phyloP scores from a whole-genome alignment of 192 early-diverging fungal species.

The Coemansia sp. region DNA sequence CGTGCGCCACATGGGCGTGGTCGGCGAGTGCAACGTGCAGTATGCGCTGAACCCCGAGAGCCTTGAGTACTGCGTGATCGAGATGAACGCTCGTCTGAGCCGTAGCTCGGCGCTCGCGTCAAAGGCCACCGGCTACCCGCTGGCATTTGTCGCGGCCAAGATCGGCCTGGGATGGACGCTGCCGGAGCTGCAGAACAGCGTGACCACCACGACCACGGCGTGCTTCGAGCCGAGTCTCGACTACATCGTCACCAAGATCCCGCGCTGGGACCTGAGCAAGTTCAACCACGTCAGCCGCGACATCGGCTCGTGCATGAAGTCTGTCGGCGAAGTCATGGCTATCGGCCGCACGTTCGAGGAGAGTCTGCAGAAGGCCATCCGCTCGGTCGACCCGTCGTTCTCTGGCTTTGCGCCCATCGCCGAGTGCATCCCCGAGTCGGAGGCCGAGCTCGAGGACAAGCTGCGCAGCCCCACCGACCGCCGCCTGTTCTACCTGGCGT shows the following conservation, averaged over 20 bases:
- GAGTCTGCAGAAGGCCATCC: constrained; percentile 96
- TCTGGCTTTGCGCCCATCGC: constrained; percentile 76
- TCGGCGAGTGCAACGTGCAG: constrained; percentile 99
- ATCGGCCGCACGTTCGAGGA: constrained; percentile 98
- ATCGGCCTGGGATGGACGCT: constrained; percentile 90
- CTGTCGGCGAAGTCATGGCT: constrained; percentile 97
- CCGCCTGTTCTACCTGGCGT: constrained; percentile 87
- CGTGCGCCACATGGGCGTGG: constrained; percentile 94
- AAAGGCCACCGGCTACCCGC: constrained; percentile 97
- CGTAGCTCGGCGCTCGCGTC: constrained; percentile 95
- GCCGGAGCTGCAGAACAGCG: constrained; percentile 90
- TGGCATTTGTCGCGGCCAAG: constrained; percentile 98
- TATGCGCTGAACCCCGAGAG: constrained; percentile 94
- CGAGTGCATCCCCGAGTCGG: constrained; percentile 70
- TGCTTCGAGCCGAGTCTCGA: constrained; percentile 98
- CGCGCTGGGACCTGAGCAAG: constrained; percentile 94
- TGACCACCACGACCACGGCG: constrained; percentile 93
- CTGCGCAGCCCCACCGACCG: constrained; percentile 88
- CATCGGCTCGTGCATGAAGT: constrained; percentile 92
- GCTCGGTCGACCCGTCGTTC: constrained; percentile 83
- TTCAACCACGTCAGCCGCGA: constrained; percentile 91
- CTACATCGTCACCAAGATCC: constrained; percentile 85
- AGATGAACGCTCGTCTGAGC: constrained; percentile 96
- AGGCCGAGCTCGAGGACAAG: constrained; percentile 81
- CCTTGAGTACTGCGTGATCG: constrained; percentile 97